A percentile compares a stretch with the other conserved stretches of the same genome.
These are phyloP conservation scores for Nematocida sp. DNA, from an alignment of 371 early-diverging fungal species.

Conservation along the genomic window DNA sequence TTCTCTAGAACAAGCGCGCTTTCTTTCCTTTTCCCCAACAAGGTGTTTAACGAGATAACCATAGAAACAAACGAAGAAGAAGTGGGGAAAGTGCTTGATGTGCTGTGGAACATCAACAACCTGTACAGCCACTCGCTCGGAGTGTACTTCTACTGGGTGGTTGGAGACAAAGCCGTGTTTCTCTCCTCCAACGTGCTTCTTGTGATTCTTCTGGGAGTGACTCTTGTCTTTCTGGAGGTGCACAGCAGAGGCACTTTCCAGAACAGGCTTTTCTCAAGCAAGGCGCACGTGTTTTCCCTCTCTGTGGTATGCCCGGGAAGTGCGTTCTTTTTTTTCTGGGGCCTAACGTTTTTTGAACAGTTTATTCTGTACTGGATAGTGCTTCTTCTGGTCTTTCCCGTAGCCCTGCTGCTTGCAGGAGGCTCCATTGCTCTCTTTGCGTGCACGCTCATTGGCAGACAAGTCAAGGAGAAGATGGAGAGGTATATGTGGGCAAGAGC, in stretches of 20 bases:
- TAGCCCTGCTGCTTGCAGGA: conserved; percentile 16
- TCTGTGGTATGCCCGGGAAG: background rate
- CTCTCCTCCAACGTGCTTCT: conserved; percentile 35
- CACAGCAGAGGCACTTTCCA: conserved; percentile 8
- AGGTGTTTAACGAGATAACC: background rate
- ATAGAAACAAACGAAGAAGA: background rate
- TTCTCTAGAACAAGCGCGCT: background rate
- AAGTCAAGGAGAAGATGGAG: no score
- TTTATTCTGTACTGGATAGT: conserved; percentile 24
- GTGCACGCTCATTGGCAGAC: conserved; percentile 8
- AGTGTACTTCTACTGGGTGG: conserved; percentile 45
- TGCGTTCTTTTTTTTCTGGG: background rate
- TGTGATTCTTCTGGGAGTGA: background rate
- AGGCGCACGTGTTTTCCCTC: no score
- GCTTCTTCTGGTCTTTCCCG: conserved; percentile 15
- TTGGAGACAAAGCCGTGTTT: conserved; percentile 37
- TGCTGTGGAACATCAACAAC: conserved; percentile 39
- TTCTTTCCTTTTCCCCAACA: background rate
- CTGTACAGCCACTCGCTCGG: conserved; percentile 49
- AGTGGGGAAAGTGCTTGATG: background rate
- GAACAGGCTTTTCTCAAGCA: background rate
- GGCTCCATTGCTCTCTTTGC: background rate
- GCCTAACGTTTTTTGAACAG: conserved; percentile 2
- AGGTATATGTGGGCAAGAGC: no score
- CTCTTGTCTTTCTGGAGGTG: conserved; percentile 8